A percentile compares a stretch with the other conserved stretches of the same genome.
phyloP scores from a whole-genome alignment of 1,284 basidiomycete species.

The Puccinia hordei region DNA sequence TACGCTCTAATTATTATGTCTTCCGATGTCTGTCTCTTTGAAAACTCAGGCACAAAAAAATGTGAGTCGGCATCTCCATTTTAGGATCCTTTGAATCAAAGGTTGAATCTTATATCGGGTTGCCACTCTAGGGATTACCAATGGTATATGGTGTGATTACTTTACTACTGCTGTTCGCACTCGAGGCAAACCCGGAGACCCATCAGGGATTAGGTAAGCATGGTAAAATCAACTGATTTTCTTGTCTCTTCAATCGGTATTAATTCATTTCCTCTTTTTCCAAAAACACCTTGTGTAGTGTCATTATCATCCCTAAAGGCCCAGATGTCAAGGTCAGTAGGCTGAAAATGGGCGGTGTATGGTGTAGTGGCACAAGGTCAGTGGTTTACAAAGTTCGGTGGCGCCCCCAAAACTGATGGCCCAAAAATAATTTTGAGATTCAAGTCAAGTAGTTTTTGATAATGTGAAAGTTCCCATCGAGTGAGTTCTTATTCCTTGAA shows the following conservation, averaged over 20 bases:
- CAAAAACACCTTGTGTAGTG: background rate
- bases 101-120: background rate
- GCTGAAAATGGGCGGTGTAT: slow-evolving; percentile 43
- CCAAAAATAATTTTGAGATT: background rate
- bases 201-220: slow-evolving; percentile 44
- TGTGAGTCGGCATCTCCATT: slow-evolving; percentile 23
- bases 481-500: slow-evolving; percentile 2
- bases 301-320: slow-evolving; percentile 30
- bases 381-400: background rate
- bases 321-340: slow-evolving; percentile 30
- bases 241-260: background rate
- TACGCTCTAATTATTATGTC: background rate
- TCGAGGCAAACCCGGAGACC: slow-evolving; percentile 40
- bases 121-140: slow-evolving; percentile 39
- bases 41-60: slow-evolving; percentile 41
- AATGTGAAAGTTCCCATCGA: slow-evolving; percentile 46
- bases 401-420: background rate
- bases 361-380: slow-evolving; percentile 43
- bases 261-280: background rate
- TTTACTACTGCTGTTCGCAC: slow-evolving; percentile 47
- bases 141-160: slow-evolving; percentile 50
- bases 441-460: slow-evolving; percentile 41
- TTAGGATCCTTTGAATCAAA: background rate
- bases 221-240: background rate
- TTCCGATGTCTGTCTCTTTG: background rate